Evolutionary conservation across 2,329 filamentous ascomycete species (phyloP).

Genomic region (Hypoxylon sp.): DNA sequence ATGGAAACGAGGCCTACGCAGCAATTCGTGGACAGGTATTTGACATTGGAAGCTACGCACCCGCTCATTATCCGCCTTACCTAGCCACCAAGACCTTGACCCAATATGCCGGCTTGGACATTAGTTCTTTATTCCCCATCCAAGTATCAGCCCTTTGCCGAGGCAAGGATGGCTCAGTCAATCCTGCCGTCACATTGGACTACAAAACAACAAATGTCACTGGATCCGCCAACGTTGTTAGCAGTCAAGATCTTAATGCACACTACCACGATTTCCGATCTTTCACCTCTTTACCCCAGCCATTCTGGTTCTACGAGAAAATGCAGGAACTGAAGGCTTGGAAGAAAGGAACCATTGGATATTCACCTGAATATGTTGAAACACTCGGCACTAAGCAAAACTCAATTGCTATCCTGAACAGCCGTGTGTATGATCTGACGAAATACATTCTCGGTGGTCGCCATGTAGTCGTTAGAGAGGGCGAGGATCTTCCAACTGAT

Average conservation of each 20-base stretch:
- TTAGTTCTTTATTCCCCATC: constrained; percentile 89
- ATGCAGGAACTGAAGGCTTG: constrained; percentile 82
- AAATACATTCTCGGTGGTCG: constrained; percentile 82
- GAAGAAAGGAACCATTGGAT: constrained; percentile 88
- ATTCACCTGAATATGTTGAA: constrained; percentile 78
- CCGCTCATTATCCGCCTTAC: constrained; percentile 77
- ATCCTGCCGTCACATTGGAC: constrained; percentile 81
- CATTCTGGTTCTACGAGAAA: constrained; percentile 92
- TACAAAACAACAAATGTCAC: constrained; percentile 81
- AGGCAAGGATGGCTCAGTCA: constrained; percentile 71
- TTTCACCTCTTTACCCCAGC: constrained; percentile 80
- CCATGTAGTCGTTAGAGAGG: constrained; percentile 64
- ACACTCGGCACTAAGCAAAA: constrained; percentile 70
- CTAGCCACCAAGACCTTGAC: constrained; percentile 70
- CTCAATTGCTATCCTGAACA: constrained; percentile 80
- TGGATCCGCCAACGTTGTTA: constrained; percentile 71
- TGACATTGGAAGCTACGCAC: constrained; percentile 77
- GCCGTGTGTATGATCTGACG: constrained; percentile 88
- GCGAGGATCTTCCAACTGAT: constrained; percentile 55
- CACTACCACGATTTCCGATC: constrained; percentile 93
- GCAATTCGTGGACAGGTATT: constrained; percentile 91
- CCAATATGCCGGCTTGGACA: constrained; percentile 86
- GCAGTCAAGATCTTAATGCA: constrained; percentile 73
- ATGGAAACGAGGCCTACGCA: constrained; percentile 70
- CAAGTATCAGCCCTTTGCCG: constrained; percentile 93